Conservation (phyloP, 192 early-diverging fungal species). For the Coemansia sp. region DNA sequence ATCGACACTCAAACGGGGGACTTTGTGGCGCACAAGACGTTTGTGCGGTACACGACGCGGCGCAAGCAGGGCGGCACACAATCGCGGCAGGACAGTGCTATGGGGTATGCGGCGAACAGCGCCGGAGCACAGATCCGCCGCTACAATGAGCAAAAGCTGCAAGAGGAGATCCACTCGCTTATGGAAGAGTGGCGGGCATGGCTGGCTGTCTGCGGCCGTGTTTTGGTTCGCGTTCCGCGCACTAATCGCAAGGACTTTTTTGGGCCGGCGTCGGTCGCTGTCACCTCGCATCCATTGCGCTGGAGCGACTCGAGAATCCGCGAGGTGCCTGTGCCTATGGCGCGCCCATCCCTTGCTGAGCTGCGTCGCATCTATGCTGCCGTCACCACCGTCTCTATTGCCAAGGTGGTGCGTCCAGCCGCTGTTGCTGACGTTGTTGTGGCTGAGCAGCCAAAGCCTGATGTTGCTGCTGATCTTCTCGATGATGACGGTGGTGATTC, state of each 20-base stretch:
- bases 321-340: slow-evolving; percentile 77
- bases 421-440: too few species aligned
- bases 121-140: slow-evolving; percentile 90
- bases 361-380: slow-evolving; percentile 39
- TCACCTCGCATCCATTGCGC: neutral
- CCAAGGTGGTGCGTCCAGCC: slow-evolving; percentile 6
- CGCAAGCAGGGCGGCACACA: slow-evolving; percentile 96
- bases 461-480: neutral
- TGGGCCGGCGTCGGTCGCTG: neutral
- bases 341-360: slow-evolving; percentile 64
- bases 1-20: slow-evolving; percentile 70
- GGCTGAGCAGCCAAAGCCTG: neutral
- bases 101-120: slow-evolving; percentile 77
- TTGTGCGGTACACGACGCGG: slow-evolving; percentile 96
- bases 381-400: slow-evolving; percentile 22
- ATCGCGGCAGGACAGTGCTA: slow-evolving; percentile 75
- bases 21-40: slow-evolving; percentile 84
- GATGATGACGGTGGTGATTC: neutral
- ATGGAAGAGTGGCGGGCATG: slow-evolving; percentile 71
- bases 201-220: slow-evolving; percentile 61
- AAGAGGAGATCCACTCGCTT: slow-evolving; percentile 78
- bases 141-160: slow-evolving; percentile 86
- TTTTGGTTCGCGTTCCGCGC: slow-evolving; percentile 75
- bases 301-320: slow-evolving; percentile 62
- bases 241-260: slow-evolving; percentile 27